Conservation (phyloP, 345 rosid species). For the Melastoma malabathricum region DNA sequence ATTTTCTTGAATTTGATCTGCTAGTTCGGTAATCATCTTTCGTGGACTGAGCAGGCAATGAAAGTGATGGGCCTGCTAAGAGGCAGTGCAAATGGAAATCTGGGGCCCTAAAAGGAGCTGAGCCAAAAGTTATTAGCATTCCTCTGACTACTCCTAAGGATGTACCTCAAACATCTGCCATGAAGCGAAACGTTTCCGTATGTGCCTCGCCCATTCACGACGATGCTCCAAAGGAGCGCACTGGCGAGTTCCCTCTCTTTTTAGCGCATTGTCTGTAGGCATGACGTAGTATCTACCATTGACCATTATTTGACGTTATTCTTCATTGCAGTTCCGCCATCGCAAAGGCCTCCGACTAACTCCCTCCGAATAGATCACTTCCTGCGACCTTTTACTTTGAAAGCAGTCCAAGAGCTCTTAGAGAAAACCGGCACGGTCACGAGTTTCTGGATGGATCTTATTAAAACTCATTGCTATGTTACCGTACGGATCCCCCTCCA, state of each 20-base stretch:
- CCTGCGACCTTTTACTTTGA: conserved; percentile 89
- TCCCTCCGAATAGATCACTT: conserved; percentile 81
- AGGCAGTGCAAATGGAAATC: conserved; percentile 89
- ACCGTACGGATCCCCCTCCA: conserved; percentile 32
- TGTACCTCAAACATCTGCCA: conserved; percentile 21
- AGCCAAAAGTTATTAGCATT: conserved; percentile 30
- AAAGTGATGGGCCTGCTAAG: conserved; percentile 52
- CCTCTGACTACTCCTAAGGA: conserved; percentile 53
- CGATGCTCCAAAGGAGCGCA: conserved; percentile 66
- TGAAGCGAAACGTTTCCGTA: conserved; percentile 46
- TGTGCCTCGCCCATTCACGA: conserved; percentile 51
- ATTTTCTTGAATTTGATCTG: background rate
- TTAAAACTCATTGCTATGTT: conserved; percentile 93
- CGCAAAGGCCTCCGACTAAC: conserved; percentile 62
- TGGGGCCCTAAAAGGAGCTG: conserved; percentile 47
- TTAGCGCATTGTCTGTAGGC: too few species aligned
- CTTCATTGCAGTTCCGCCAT: conserved; percentile 61
- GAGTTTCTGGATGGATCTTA: conserved; percentile 94
- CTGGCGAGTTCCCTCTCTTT: conserved; percentile 37
- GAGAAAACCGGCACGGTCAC: conserved; percentile 69
- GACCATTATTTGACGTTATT: background rate
- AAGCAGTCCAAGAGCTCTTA: conserved; percentile 92
- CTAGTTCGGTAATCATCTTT: background rate
- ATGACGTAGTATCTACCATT: conserved; percentile 1
- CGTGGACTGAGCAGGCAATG: conserved; percentile 59